Evolutionary conservation across 306 rosid species (phyloP).

Genomic region (Parietaria judaica): DNA sequence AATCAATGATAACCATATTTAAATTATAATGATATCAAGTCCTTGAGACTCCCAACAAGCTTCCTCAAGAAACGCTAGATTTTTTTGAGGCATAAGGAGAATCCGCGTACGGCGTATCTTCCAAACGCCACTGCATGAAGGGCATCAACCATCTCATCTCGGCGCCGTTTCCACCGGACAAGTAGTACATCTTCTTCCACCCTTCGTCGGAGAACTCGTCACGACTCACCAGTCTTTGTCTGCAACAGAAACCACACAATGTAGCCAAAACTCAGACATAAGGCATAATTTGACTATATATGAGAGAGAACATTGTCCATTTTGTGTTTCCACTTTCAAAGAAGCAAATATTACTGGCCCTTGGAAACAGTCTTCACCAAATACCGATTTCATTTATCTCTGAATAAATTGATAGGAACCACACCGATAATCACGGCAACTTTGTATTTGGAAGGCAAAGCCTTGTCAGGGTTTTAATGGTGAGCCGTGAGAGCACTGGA

Average conservation of each 20-base stretch:
- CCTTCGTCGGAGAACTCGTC: conserved; percentile 79
- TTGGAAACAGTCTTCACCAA: too few species aligned
- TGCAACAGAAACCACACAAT: conserved; percentile 27
- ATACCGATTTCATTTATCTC: too few species aligned
- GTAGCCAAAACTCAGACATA: conserved; percentile 15
- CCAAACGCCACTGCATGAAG: conserved; percentile 49
- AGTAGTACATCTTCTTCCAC: conserved; percentile 78
- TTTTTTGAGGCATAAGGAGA: conserved; percentile 8
- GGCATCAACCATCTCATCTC: conserved; percentile 82
- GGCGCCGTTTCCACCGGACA: conserved; percentile 83
- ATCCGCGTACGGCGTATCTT: not conserved
- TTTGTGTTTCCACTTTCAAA: not conserved
- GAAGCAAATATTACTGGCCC: too few species aligned
- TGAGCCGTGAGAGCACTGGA: too few species aligned
- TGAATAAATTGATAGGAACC: too few species aligned
- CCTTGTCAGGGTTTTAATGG: too few species aligned
- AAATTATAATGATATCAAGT: too few species aligned
- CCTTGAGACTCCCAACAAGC: too few species aligned
- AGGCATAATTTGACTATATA: not conserved
- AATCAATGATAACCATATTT: too few species aligned
- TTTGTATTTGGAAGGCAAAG: too few species aligned
- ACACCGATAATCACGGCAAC: too few species aligned
- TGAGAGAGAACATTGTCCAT: not conserved
- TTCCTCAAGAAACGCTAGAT: not conserved
- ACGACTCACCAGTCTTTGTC: conserved; percentile 72